Evolutionary conservation across 1,284 basidiomycete species (phyloP).

Genomic region (Fistulinella cinereoalba): DNA sequence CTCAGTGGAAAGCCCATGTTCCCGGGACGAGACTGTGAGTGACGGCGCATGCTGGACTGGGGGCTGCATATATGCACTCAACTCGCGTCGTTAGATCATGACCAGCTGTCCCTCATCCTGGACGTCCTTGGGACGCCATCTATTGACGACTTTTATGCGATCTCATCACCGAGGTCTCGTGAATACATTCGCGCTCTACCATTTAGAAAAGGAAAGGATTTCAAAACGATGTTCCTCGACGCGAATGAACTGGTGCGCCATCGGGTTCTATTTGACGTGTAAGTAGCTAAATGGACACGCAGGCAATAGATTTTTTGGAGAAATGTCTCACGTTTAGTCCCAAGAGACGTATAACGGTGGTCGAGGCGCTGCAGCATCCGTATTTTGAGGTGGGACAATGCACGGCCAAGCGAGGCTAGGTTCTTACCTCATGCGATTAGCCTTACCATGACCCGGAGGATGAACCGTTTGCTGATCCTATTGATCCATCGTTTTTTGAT

Average conservation of each 20-base stretch:
- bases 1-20: slow-evolving; percentile 87
- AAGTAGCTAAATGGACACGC: background rate
- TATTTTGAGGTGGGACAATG: slow-evolving; percentile 69
- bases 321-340: slow-evolving; percentile 92
- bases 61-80: background rate
- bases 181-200: slow-evolving; percentile 94
- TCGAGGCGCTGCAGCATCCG: slow-evolving; percentile 88
- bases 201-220: slow-evolving; percentile 83
- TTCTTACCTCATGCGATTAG: slow-evolving; percentile 32
- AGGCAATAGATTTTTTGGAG: slow-evolving; percentile 88
- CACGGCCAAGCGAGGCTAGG: too few species aligned
- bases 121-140: slow-evolving; percentile 89
- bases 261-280: background rate
- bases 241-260: slow-evolving; percentile 70
- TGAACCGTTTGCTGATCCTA: slow-evolving; percentile 77
- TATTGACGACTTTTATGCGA: slow-evolving; percentile 90
- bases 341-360: slow-evolving; percentile 84
- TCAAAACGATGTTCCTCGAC: slow-evolving; percentile 72
- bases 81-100: slow-evolving; percentile 54
- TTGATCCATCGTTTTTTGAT: slow-evolving; percentile 87
- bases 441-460: slow-evolving; percentile 89
- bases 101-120: slow-evolving; percentile 84
- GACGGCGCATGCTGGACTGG: background rate
- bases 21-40: slow-evolving; percentile 78
- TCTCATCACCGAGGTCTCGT: slow-evolving; percentile 80